A percentile compares a stretch with the other conserved stretches of the same genome.
phyloP scores from a whole-genome alignment of 345 rosid species.

The Abelmoschus esculentus region DNA sequence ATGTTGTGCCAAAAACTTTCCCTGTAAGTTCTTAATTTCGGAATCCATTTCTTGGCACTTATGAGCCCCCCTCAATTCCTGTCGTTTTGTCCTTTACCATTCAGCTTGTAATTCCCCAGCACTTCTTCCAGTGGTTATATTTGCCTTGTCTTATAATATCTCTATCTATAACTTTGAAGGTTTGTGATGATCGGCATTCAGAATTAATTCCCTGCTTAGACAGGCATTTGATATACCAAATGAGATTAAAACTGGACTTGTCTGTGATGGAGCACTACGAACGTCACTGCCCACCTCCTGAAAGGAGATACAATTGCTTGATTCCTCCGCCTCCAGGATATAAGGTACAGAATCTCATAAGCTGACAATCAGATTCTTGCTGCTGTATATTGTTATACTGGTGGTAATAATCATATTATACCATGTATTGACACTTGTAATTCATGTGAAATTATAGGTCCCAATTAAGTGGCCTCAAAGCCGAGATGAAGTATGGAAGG shows the following conservation, averaged over 20 bases:
- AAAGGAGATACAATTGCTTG: constrained; percentile 88
- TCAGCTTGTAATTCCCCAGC: background rate
- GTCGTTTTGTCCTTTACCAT: background rate
- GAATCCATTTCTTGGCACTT: constrained; percentile 1
- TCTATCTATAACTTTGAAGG: constrained; percentile 37
- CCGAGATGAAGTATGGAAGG: constrained; percentile 99
- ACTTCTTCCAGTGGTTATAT: background rate
- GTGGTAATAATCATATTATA: background rate
- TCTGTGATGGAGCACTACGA: constrained; percentile 98
- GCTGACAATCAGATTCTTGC: background rate
- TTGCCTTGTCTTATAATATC: constrained; percentile 9
- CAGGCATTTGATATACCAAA: constrained; percentile 80
- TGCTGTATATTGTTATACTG: background rate
- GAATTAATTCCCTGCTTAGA: constrained; percentile 95
- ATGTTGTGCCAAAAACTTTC: constrained; percentile 51
- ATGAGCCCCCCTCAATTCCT: too few relatives aligned
- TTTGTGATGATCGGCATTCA: constrained; percentile 91
- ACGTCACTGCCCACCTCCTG: constrained; percentile 94
- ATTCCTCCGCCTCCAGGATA: constrained; percentile 97
- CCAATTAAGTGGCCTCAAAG: constrained; percentile 99
- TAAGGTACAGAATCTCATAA: constrained; percentile 43
- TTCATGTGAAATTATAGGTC: constrained; percentile 36
- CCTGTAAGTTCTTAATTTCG: constrained; percentile 50
- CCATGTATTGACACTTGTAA: background rate
- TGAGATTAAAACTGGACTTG: constrained; percentile 91